A percentile compares a stretch with the other conserved stretches of the same genome.
Conservation (phyloP, 805 yeast species). For the Saturnispora bothae region DNA sequence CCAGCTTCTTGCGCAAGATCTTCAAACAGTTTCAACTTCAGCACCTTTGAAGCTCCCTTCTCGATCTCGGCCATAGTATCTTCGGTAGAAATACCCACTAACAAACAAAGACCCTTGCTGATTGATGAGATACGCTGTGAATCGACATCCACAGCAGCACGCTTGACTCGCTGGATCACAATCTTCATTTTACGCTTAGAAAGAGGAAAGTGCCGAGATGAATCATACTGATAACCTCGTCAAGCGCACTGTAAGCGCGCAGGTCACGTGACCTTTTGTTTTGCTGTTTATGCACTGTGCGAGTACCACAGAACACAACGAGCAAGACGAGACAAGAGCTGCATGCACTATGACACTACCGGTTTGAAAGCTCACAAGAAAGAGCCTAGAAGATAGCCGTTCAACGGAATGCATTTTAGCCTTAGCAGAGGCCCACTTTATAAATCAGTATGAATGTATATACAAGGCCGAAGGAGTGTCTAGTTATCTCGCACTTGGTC, state of each 20-base stretch:
- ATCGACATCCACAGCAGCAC: slow-evolving; percentile 84
- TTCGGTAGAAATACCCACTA: slow-evolving; percentile 74
- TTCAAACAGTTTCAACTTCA: slow-evolving; percentile 64
- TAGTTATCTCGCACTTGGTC: too few relatives aligned
- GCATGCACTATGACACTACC: too few relatives aligned
- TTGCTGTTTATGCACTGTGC: too few relatives aligned
- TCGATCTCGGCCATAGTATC: slow-evolving; percentile 71
- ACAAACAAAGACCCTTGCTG: slow-evolving; percentile 60
- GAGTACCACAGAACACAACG: too few relatives aligned
- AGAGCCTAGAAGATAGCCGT: too few relatives aligned
- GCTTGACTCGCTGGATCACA: slow-evolving; percentile 80
- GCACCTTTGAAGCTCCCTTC: slow-evolving; percentile 56
- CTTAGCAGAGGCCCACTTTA: too few relatives aligned
- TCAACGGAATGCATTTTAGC: too few relatives aligned
- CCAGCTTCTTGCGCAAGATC: slow-evolving; percentile 28
- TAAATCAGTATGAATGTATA: too few relatives aligned
- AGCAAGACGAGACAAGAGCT: too few relatives aligned
- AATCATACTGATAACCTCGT: not conserved
- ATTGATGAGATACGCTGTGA: slow-evolving; percentile 62
- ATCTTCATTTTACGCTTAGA: slow-evolving; percentile 77
- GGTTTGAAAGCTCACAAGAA: too few relatives aligned
- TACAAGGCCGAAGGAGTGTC: too few relatives aligned
- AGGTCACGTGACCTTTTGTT: not conserved
- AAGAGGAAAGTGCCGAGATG: not conserved
- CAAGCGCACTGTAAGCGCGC: not conserved